Evolutionary conservation across 2,329 filamentous ascomycete genomes (phyloP), one percentile per base, ranked within the genome.

Genomic region (Venturia oleaginea): DNA sequence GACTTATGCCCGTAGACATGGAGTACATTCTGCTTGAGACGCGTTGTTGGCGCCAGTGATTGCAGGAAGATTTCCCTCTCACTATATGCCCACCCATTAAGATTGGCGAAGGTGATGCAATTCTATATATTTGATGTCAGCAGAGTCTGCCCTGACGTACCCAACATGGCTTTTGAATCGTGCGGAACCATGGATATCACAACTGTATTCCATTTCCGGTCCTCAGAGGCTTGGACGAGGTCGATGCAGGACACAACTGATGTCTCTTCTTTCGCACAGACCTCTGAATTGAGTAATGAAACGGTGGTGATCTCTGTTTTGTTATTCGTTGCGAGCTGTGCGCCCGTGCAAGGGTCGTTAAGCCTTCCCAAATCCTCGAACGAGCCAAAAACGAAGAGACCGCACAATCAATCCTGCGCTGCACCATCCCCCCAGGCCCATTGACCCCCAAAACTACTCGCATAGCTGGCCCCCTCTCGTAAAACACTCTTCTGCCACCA

Each of bases 231-330:
- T 24, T 51, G 27, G 46, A 27, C 27, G 24, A 32, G 34, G 19
- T 30, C 51, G 51, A 57, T 57, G 7, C 30, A 17, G 15, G 17
- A 13, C 2, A 2, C 19, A 2, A 57, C 34, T 34, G 51, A 57
- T 34, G 24, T 34, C 7, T 19, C 51, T 11, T 57, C 4, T 0
- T 34, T 57, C 27, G 51, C 51, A 57, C 51, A n/a, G 51, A 57
- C 51, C 17, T 19, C 30, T 10, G 27, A 1, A n/a, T 24, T 51
- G 46, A 51, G 46, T 32, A 57, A 34, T 57, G 51, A 57, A 57
- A 57, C 51, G 51, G 27, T 57, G 51, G 51, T 57, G 27, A 57
- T 57, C 51, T 19, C 27, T 57, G 27, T 57, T 34, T 57, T 57
- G 46, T 51, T 51, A 51, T 51, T 51, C 46, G 46, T 51, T 51